Evolutionary conservation across 192 early-diverging fungal species (phyloP).

Genomic region (Mortierella alpina): DNA sequence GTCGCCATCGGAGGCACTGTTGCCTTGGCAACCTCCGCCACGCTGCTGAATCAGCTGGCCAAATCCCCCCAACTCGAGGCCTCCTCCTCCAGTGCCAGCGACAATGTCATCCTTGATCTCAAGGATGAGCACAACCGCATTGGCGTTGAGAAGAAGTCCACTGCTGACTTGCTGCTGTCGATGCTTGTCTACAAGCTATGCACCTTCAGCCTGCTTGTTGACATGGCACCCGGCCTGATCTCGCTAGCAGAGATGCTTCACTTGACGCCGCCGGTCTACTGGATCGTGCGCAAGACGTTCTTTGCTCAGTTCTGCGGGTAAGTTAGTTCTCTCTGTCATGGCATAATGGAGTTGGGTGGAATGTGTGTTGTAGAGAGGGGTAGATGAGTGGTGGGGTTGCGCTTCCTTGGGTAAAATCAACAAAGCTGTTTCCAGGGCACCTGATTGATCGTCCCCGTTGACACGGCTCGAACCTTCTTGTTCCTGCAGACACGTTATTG

Average conservation of each 20-base stretch:
- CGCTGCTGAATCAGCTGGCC: constrained; percentile 32
- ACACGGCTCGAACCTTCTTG: too few relatives aligned
- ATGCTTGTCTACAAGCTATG: constrained; percentile 80
- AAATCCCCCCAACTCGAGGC: constrained; percentile 39
- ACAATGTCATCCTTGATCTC: constrained; percentile 35
- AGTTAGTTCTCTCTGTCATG: constrained; percentile 4
- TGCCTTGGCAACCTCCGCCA: constrained; percentile 43
- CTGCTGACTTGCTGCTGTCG: constrained; percentile 69
- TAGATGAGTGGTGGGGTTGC: neutral
- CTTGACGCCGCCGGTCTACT: constrained; percentile 65
- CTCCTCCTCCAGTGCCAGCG: neutral
- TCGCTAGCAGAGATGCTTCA: constrained; percentile 62
- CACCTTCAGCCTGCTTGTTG: constrained; percentile 69
- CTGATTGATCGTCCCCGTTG: too few relatives aligned
- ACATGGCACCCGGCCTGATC: constrained; percentile 67
- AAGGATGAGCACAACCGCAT: constrained; percentile 54
- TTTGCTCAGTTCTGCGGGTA: constrained; percentile 92
- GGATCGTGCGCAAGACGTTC: constrained; percentile 85
- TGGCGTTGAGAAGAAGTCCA: constrained; percentile 62
- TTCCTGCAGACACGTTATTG: neutral
- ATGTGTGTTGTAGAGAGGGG: neutral
- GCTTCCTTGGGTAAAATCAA: neutral
- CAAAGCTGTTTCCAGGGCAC: too few relatives aligned
- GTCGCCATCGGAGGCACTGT: constrained; percentile 46
- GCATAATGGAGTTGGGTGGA: neutral